Evolutionary conservation across 495 filamentous ascomycete species (phyloP), one percentile per base, ranked within the genome.

Genomic region (Penicillium crystallinum): DNA sequence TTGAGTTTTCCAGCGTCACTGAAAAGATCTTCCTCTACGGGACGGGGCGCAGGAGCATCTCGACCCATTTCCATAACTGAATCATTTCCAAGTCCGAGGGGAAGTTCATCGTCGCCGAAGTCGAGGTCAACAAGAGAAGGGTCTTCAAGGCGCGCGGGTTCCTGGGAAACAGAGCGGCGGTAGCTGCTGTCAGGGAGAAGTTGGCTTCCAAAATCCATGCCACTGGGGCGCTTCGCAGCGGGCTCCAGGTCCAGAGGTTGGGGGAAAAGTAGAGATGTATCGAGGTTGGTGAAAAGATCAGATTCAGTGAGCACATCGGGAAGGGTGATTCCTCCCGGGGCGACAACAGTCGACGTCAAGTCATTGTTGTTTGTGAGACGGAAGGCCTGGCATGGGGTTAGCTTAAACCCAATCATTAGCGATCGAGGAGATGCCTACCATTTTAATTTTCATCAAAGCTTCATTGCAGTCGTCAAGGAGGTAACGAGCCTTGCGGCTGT

Each of bases 391-490:
- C 22, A 49, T 39, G 18, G 17, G 8, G 18, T 50, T 31, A 37
- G 37, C 11, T 11, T 34, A 9, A 36, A 11, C 7, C 6, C 7
- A 7, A 53, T 21, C 15, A 12, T 4, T 3, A 33, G 29, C 14
- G 5, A 37, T 18, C 10, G 18, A 54, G 57, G 34, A 29, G 17
- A n/a, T 29, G 51, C 79, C 22, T 78, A 96, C 92, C 92, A 97
- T 93, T 66, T 97, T 97, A 61, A 98, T 95, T 71, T 96, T 97
- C 77, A 93, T 83, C 49, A 97, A 74, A 22, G 93, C 91, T 71
- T 98, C 93, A 62, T 92, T 95, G 75, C 93, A 98, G 66, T 98
- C 93, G 65, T 97, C 93, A 34, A 97, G 74, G 12, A 98, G 76
- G 67, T 98, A 98, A 54, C 91, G 86, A 62, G 93, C 90, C 71